Percentiles rank a stretch among this genome's conserved stretches.
phyloP scores from a whole-genome alignment of 129 eudicot species.

The Solidago caesia region DNA sequence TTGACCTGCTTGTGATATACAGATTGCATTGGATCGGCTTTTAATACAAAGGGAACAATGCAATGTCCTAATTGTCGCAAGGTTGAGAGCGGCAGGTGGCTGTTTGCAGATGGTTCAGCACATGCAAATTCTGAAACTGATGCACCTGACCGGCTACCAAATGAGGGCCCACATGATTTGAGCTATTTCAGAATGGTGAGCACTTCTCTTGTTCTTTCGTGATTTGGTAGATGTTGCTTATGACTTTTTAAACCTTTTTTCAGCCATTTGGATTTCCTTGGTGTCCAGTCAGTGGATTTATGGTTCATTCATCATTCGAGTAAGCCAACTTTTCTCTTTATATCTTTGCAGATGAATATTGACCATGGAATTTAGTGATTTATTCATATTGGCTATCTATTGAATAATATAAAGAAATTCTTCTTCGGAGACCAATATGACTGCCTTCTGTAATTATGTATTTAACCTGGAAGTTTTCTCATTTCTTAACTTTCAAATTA shows the following conservation, averaged over 20 bases:
- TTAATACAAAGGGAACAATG: constrained; percentile 73
- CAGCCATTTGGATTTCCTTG: constrained; percentile 61
- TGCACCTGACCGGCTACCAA: constrained; percentile 39
- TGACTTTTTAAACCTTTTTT: constrained; percentile 26
- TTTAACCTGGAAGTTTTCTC: not conserved
- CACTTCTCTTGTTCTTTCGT: constrained; percentile 13
- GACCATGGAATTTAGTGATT: constrained; percentile 9
- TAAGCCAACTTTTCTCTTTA: constrained; percentile 36
- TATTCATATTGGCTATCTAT: constrained; percentile 1
- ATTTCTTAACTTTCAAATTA: not conserved
- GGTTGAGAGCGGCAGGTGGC: constrained; percentile 75
- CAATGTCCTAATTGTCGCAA: constrained; percentile 86
- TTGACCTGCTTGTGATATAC: constrained; percentile 29
- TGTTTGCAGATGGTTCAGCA: constrained; percentile 68
- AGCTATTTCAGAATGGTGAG: constrained; percentile 48
- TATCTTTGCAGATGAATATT: constrained; percentile 4
- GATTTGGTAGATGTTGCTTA: constrained; percentile 16
- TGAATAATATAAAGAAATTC: not conserved
- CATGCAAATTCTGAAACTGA: constrained; percentile 39
- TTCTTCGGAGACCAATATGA: too few species aligned
- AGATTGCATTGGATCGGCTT: constrained; percentile 92
- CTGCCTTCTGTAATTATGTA: not conserved
- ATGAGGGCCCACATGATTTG: constrained; percentile 37
- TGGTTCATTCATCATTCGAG: constrained; percentile 54
- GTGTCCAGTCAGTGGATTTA: constrained; percentile 52